Conservation (phyloP, 2,329 filamentous ascomycete species). For the Sporothrix curviconia region DNA sequence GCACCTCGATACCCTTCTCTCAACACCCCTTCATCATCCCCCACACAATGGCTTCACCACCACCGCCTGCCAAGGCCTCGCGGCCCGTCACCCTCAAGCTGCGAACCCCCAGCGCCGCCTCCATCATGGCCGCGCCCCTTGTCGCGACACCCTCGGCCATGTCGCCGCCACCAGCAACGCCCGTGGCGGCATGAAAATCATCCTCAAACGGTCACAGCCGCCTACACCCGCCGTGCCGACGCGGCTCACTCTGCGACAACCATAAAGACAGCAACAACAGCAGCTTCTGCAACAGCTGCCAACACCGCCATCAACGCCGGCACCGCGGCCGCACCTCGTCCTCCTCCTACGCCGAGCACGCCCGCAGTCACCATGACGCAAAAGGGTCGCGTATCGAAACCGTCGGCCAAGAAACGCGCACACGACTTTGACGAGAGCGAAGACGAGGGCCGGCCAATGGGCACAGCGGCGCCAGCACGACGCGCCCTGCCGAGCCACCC, state of each 20-base stretch:
- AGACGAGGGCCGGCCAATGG: slow-evolving; percentile 24
- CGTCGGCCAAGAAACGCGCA: slow-evolving; percentile 56
- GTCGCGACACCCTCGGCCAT: slow-evolving; percentile 18
- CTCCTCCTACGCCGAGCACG: not conserved
- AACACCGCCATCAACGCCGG: not conserved
- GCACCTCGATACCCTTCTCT: not conserved
- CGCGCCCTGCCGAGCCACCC: slow-evolving; percentile 25
- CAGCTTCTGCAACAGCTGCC: not conserved
- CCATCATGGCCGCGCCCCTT: slow-evolving; percentile 13
- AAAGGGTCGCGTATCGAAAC: slow-evolving; percentile 52
- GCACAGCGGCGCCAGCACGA: not conserved
- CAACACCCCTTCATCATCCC: not conserved
- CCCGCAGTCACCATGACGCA: slow-evolving; percentile 43
- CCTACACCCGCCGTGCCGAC: slow-evolving; percentile 26
- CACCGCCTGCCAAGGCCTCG: slow-evolving; percentile 13
- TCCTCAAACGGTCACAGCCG: slow-evolving; percentile 23
- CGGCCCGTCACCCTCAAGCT: slow-evolving; percentile 20
- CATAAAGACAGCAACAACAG: not conserved
- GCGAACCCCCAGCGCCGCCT: slow-evolving; percentile 9
- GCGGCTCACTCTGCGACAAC: slow-evolving; percentile 14
- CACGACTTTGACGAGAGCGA: slow-evolving; percentile 50
- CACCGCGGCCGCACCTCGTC: not conserved
- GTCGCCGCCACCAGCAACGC: slow-evolving; percentile 18
- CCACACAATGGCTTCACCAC: slow-evolving; percentile 17
- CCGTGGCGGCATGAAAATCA: slow-evolving; percentile 23